phyloP scores from a whole-genome alignment of 805 yeast species.

The Saturnispora ahearnii region DNA sequence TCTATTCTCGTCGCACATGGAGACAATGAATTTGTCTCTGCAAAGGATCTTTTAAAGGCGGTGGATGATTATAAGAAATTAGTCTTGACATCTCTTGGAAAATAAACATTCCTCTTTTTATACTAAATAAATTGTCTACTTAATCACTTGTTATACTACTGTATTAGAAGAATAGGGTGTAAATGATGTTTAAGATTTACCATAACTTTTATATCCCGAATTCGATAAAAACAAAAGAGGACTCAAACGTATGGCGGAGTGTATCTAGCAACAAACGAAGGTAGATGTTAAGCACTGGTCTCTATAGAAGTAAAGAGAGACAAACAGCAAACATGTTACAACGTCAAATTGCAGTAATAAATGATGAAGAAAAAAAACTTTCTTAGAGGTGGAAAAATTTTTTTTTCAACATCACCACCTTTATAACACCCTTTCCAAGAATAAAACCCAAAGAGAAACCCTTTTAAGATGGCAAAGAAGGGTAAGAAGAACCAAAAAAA shows the following conservation, averaged over 20 bases:
- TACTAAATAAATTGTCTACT: no score
- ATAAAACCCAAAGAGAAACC: neutral
- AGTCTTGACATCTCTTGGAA: conserved; percentile 15
- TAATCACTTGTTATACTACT: no score
- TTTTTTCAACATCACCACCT: neutral
- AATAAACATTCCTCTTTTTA: neutral
- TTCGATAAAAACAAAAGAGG: conserved; percentile 2
- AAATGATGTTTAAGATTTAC: neutral
- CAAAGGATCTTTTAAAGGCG: conserved; percentile 38
- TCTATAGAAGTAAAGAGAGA: neutral
- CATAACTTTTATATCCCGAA: conserved; percentile 6
- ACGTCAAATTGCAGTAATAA: neutral
- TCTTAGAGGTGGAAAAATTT: neutral
- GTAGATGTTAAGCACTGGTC: neutral
- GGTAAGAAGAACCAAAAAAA: conserved; percentile 59
- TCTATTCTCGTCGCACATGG: conserved; percentile 53
- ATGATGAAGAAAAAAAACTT: neutral
- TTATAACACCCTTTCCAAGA: neutral
- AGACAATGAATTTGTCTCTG: conserved; percentile 43
- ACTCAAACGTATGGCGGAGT: conserved; percentile 7
- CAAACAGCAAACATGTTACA: neutral
- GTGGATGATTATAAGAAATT: conserved; percentile 45
- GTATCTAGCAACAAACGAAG: neutral
- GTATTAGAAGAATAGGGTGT: no score
- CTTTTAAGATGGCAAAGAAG: conserved; percentile 25